A percentile compares a stretch with the other conserved stretches of the same genome.
Conservation (phyloP, 2,329 filamentous ascomycete species). For the Chaetomium globosum region DNA sequence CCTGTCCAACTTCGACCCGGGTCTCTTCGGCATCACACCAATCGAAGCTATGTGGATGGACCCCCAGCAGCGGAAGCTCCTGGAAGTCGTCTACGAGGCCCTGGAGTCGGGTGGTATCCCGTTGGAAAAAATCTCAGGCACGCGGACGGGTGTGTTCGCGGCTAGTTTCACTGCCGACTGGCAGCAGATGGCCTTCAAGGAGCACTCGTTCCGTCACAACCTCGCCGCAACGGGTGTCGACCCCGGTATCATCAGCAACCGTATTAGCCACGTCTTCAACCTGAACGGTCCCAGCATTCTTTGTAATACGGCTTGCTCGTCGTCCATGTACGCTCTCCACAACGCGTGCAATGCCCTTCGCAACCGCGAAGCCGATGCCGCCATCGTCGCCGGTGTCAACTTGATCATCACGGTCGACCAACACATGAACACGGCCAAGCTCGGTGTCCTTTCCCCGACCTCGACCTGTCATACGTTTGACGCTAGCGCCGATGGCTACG, state of each 20-base stretch:
- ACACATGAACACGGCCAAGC: neutral
- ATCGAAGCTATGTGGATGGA: conserved; percentile 5
- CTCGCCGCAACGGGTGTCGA: neutral
- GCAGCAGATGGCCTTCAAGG: conserved; percentile 8
- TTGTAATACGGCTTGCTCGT: conserved; percentile 10
- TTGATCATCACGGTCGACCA: neutral
- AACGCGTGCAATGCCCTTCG: conserved; percentile 5
- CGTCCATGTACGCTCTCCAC: conserved; percentile 2
- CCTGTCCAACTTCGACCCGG: neutral
- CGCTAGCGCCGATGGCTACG: conserved; percentile 37
- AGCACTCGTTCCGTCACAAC: neutral
- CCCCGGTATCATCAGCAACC: conserved; percentile 3
- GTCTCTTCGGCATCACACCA: conserved; percentile 5
- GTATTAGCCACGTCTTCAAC: conserved; percentile 7
- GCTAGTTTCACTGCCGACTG: conserved; percentile 5
- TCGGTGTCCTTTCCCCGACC: neutral
- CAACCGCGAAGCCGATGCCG: neutral
- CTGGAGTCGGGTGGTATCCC: neutral
- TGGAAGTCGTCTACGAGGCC: conserved; percentile 7
- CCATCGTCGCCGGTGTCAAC: conserved; percentile 9
- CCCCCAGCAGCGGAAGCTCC: conserved; percentile 1
- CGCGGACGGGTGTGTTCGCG: conserved; percentile 1
- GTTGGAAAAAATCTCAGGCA: neutral
- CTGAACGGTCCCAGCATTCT: conserved; percentile 3
- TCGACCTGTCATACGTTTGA: conserved; percentile 39